Evolutionary conservation across 140 eudicot species (phyloP), one percentile per base, ranked within the genome.

Genomic region (Bidens hawaiensis): DNA sequence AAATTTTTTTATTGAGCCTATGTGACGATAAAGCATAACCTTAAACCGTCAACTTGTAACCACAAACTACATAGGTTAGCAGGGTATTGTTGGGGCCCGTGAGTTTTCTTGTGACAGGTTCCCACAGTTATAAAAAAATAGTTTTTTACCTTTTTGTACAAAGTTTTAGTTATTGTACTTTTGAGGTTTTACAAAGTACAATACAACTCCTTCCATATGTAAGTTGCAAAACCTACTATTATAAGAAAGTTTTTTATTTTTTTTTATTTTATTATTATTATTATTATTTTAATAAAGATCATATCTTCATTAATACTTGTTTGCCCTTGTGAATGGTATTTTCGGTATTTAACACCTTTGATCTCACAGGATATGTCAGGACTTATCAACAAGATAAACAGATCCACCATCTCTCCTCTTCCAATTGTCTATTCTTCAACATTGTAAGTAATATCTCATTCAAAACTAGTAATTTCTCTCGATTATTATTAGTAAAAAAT

Each of bases 341-440:
- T 36, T 36, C 5, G 50, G 5, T 14, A 42, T 62, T 25, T 62
- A 42, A 23, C 2, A 3, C 31, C 24, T 62, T 62, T 24, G 52
- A 50, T 33, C 25, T 6, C 22, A 1, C 72, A 66, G 68, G 65
- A 70, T 72, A 83, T 86, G 94, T 50, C 86, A 11, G 87, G 89
- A 77, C 94, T 90, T 46, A 83, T 90, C 71, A 90, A 79, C 95
- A 90, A 90, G 78, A 90, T 90, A 25, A 90, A 90, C 73, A 54
- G 95, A 72, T 78, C 83, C 40, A 63, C 74, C 60, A 76, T 90
- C 60, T 81, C 95, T 54, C 97, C 97, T 30, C 82, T 90, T 48
- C 97, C 97, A 3, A 81, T 83, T 8, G 76, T 79, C 6, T 90
- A 90, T 72, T 90, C 97, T 23, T 76, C 95, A 43, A 75, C 80